Percentiles rank a stretch among this genome's conserved stretches.
phyloP scores from a whole-genome alignment of 495 filamentous ascomycete genomes.

The Xylaria longipes region DNA sequence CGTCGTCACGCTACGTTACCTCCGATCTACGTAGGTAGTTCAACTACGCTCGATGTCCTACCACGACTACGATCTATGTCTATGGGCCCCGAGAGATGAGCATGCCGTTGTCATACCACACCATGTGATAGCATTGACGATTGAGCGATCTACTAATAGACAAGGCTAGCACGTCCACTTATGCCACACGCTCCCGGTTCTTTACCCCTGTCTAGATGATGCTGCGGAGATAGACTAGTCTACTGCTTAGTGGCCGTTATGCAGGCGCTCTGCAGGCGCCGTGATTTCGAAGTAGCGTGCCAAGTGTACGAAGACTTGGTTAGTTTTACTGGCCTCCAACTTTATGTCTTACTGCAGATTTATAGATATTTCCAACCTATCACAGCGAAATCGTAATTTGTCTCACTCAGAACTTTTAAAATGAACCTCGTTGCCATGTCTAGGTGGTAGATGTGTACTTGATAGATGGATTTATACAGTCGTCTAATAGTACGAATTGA shows the following conservation, averaged over 20 bases:
- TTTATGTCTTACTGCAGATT: not conserved
- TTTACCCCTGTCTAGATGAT: not conserved
- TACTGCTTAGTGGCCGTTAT: too few species aligned
- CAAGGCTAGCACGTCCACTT: not conserved
- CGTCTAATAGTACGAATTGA: slow-evolving; percentile 11
- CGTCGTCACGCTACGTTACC: too few species aligned
- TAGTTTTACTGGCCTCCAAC: not conserved
- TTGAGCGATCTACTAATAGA: not conserved
- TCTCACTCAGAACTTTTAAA: not conserved
- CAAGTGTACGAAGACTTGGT: too few species aligned
- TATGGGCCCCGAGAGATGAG: too few species aligned
- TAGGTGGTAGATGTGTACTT: not conserved
- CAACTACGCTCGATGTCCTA: not conserved
- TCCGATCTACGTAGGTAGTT: not conserved
- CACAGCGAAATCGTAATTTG: not conserved
- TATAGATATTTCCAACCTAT: not conserved
- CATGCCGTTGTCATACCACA: too few species aligned
- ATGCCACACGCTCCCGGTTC: not conserved
- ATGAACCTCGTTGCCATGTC: not conserved
- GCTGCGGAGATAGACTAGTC: too few species aligned
- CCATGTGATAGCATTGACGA: not conserved
- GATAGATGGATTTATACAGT: slow-evolving; percentile 9
- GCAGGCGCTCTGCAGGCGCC: too few species aligned
- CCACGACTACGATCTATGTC: not conserved
- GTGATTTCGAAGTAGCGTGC: too few species aligned